Percentiles rank a stretch among this genome's conserved stretches.
These are phyloP conservation scores for Solanum chilense DNA, from an alignment of 257 asterid species.

Conservation along the genomic window DNA sequence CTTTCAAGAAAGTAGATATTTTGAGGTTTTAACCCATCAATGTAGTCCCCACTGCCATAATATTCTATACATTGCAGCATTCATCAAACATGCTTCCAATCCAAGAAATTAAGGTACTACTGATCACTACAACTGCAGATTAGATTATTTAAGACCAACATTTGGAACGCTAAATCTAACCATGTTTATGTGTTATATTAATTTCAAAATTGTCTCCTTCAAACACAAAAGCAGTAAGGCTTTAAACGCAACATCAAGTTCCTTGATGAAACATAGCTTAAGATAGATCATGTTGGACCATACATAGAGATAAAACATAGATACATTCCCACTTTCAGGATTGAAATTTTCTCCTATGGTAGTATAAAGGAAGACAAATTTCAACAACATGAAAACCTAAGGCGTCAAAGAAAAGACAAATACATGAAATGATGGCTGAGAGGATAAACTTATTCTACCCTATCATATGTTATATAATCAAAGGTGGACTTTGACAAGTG, in stretches of 20 bases:
- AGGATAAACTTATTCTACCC: background rate
- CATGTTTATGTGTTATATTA: background rate
- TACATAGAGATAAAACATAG: background rate
- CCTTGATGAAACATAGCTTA: background rate
- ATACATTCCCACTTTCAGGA: background rate
- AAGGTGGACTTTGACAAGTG: background rate
- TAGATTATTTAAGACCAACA: background rate
- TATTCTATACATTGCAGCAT: background rate
- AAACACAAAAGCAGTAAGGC: background rate
- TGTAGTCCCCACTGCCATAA: background rate
- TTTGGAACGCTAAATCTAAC: background rate
- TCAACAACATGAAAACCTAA: background rate
- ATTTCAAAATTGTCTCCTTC: background rate
- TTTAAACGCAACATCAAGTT: background rate
- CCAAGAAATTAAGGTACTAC: background rate
- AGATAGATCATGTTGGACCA: background rate
- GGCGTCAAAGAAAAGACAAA: background rate
- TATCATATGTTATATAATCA: background rate
- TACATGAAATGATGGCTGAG: background rate
- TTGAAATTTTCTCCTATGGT: background rate
- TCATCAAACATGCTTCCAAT: background rate
- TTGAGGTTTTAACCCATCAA: background rate
- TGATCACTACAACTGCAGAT: background rate
- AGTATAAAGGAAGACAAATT: background rate
- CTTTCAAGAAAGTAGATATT: background rate